These are phyloP conservation scores for Hypholoma fasciculare DNA, from an alignment of 768 basidiomycete species.

Conservation along the genomic window DNA sequence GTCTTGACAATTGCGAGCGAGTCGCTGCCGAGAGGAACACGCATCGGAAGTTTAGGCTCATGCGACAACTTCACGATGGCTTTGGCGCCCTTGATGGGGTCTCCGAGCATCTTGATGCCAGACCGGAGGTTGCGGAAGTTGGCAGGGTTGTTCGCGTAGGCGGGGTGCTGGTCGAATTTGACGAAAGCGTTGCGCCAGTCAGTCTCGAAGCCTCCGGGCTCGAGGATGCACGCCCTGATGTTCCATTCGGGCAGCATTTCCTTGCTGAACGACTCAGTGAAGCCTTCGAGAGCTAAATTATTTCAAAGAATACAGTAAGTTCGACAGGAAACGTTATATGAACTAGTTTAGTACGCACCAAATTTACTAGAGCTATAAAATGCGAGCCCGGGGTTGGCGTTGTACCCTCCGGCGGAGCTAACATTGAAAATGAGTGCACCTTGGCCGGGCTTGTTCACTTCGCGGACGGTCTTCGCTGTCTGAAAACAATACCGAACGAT, in stretches of 20 bases:
- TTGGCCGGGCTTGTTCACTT: no score
- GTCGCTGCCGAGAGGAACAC: slow-evolving; percentile 14
- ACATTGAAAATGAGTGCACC: no score
- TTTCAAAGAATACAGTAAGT: no score
- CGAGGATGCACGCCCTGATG: not conserved
- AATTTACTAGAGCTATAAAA: not conserved
- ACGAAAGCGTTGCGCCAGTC: not conserved
- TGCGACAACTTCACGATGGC: slow-evolving; percentile 11
- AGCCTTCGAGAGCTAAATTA: not conserved
- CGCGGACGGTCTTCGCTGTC: no score
- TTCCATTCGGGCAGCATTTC: not conserved
- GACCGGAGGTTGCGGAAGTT: slow-evolving; percentile 4
- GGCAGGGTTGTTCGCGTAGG: not conserved
- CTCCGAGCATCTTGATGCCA: slow-evolving; percentile 6
- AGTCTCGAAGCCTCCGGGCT: not conserved
- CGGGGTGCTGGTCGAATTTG: slow-evolving; percentile 8
- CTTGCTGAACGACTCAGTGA: not conserved
- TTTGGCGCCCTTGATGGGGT: slow-evolving; percentile 11
- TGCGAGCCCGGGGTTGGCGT: not conserved
- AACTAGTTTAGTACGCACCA: not conserved
- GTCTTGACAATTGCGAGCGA: slow-evolving; percentile 9
- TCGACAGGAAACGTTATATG: not conserved
- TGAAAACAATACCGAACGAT: no score
- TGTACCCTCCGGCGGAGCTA: no score
- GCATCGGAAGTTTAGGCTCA: not conserved